A percentile compares a stretch with the other conserved stretches of the same genome.
Evolutionary conservation across 805 yeast species (phyloP).

Genomic region (Torulaspora franciscae): DNA sequence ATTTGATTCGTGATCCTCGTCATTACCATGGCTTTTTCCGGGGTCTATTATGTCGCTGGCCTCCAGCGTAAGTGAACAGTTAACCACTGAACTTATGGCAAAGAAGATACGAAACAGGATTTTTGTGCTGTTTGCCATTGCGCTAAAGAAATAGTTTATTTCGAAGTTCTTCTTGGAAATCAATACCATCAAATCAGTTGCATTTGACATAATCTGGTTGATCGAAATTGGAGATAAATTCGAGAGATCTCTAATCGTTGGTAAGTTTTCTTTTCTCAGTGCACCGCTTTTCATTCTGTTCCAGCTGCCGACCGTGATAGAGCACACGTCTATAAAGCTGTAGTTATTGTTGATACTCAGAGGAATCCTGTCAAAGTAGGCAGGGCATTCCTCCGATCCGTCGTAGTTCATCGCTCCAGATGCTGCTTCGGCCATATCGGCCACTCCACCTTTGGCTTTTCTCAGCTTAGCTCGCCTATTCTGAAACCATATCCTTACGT

Average conservation of each 20-base stretch:
- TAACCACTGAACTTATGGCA: slow-evolving; percentile 56
- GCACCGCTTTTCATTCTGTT: slow-evolving; percentile 68
- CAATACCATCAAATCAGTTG: slow-evolving; percentile 67
- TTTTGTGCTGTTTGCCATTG: slow-evolving; percentile 60
- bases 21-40: slow-evolving; percentile 15
- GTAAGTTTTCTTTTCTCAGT: slow-evolving; percentile 36
- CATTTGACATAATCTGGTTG: slow-evolving; percentile 54
- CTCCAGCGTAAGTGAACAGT: slow-evolving; percentile 53
- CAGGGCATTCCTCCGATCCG: slow-evolving; percentile 15
- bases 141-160: slow-evolving; percentile 73
- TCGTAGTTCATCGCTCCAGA: slow-evolving; percentile 10
- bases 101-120: slow-evolving; percentile 69
- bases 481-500: slow-evolving; percentile 91
- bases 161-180: slow-evolving; percentile 66
- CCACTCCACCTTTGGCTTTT: slow-evolving; percentile 33
- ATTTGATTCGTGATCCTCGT: slow-evolving; percentile 13
- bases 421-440: slow-evolving; percentile 8
- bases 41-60: slow-evolving; percentile 30
- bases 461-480: slow-evolving; percentile 76
- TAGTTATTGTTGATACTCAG: slow-evolving; percentile 59
- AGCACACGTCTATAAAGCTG: slow-evolving; percentile 60
- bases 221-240: slow-evolving; percentile 66
- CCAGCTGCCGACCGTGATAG: slow-evolving; percentile 76
- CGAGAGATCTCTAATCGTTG: slow-evolving; percentile 43
- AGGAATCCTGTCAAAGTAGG: slow-evolving; percentile 42